A percentile compares a stretch with the other conserved stretches of the same genome.
Conservation (phyloP, 176 grass and related monocot genomes). For the Hordeum marinum region DNA sequence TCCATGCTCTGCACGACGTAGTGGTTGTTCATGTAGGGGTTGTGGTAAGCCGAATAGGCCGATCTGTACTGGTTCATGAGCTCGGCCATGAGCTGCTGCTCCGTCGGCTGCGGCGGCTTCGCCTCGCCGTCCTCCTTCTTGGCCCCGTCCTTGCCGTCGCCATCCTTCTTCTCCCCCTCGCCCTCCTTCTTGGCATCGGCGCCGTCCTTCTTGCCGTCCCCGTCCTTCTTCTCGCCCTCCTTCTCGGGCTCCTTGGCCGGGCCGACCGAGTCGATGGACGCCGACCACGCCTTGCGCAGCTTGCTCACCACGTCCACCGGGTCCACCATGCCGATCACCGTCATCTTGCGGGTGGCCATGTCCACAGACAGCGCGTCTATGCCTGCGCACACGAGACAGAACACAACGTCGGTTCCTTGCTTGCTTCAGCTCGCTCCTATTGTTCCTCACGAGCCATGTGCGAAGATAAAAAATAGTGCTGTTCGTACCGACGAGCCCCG, state of each 20-base stretch:
- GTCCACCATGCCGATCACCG: slow-evolving; percentile 65
- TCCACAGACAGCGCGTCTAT: slow-evolving; percentile 71
- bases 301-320: slow-evolving; percentile 75
- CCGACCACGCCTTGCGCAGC: slow-evolving; percentile 66
- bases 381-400: slow-evolving; percentile 30
- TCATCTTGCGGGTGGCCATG: slow-evolving; percentile 73
- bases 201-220: slow-evolving; percentile 20
- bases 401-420: background rate
- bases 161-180: background rate
- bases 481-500: slow-evolving; percentile 42
- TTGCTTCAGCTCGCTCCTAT: background rate
- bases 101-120: slow-evolving; percentile 1
- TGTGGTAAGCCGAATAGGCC: slow-evolving; percentile 7
- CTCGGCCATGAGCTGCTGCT: slow-evolving; percentile 45
- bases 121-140: slow-evolving; percentile 33
- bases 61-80: slow-evolving; percentile 51
- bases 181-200: slow-evolving; percentile 32
- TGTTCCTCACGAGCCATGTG: background rate
- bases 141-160: slow-evolving; percentile 17
- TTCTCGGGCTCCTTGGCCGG: slow-evolving; percentile 79
- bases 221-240: slow-evolving; percentile 34
- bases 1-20: slow-evolving; percentile 74
- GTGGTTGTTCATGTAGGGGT: slow-evolving; percentile 24
- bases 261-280: slow-evolving; percentile 48
- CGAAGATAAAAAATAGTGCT: background rate